Percentiles rank a stretch among this genome's conserved stretches.
These are phyloP conservation scores for Fusarium sp. DNA, from an alignment of 2,329 filamentous ascomycete species.

Conservation along the genomic window DNA sequence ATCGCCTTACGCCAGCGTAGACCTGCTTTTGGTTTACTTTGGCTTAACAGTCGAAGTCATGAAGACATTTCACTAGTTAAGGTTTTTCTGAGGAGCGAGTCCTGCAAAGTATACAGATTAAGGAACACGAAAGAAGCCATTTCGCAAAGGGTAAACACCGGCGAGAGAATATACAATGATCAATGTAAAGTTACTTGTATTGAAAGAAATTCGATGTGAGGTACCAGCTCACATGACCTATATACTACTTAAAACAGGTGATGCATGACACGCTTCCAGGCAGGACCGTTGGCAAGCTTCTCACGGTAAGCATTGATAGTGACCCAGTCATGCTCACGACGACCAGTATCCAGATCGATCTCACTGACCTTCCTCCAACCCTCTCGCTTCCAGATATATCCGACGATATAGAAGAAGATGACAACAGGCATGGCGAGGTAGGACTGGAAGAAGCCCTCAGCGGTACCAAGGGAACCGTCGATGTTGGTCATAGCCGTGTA, in stretches of 20 bases:
- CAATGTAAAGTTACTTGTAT: background rate
- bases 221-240: background rate
- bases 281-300: conserved; percentile 58
- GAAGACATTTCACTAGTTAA: too few relatives aligned
- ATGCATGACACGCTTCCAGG: conserved; percentile 56
- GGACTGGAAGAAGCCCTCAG: conserved; percentile 63
- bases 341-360: conserved; percentile 75
- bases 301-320: conserved; percentile 62
- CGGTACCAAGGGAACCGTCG: conserved; percentile 43
- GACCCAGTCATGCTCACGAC: conserved; percentile 72
- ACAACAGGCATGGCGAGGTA: conserved; percentile 67
- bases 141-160: too few relatives aligned
- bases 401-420: conserved; percentile 63
- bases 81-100: too few relatives aligned
- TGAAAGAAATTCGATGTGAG: accelerated
- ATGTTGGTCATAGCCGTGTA: conserved; percentile 59
- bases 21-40: too few relatives aligned
- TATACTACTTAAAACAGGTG: conserved; percentile 45
- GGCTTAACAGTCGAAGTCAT: too few relatives aligned
- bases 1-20: too few relatives aligned
- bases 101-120: too few relatives aligned
- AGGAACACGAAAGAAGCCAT: too few relatives aligned
- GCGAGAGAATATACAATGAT: too few relatives aligned
- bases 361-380: conserved; percentile 67
- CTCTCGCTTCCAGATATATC: conserved; percentile 73